These are phyloP conservation scores for Pascua sp. DNA, from an alignment of 1,284 basidiomycete species.

Conservation along the genomic window DNA sequence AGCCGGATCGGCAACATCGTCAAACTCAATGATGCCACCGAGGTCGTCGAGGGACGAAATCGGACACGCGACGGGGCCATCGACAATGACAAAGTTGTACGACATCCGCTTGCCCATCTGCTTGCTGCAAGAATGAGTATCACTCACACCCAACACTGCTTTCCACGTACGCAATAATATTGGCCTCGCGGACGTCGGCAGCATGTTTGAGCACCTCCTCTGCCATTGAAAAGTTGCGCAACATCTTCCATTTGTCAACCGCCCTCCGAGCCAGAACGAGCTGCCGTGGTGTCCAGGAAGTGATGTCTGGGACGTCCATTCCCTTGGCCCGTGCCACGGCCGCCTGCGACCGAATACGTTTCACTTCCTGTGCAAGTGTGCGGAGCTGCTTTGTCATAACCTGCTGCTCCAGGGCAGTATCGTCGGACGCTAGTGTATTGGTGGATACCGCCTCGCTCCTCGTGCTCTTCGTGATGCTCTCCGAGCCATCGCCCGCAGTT, in stretches of 20 bases:
- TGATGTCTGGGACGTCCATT: constrained; percentile 65
- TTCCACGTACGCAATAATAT: constrained; percentile 72
- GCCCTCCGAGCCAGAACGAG: constrained; percentile 73
- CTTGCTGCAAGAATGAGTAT: constrained; percentile 56
- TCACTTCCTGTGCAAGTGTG: constrained; percentile 76
- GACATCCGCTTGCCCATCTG: constrained; percentile 78
- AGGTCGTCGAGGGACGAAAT: constrained; percentile 79
- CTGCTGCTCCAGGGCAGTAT: constrained; percentile 79
- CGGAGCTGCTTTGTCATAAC: constrained; percentile 84
- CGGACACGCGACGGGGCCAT: constrained; percentile 58
- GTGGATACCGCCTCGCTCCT: constrained; percentile 4
- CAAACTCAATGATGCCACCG: constrained; percentile 84
- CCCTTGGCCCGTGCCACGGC: constrained; percentile 63
- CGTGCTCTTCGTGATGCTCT: constrained; percentile 7
- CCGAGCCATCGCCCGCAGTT: background rate
- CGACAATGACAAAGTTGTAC: constrained; percentile 87
- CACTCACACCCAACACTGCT: constrained; percentile 9
- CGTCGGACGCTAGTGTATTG: constrained; percentile 54
- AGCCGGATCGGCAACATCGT: constrained; percentile 80
- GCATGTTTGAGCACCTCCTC: constrained; percentile 82
- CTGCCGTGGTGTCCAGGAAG: constrained; percentile 74
- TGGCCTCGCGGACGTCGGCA: constrained; percentile 87
- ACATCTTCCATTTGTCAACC: constrained; percentile 76
- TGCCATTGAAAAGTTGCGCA: constrained; percentile 85
- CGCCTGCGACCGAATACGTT: constrained; percentile 70